Evolutionary conservation across 306 rosid species (phyloP), one percentile per base, ranked within the genome.

Genomic region (Astragalus glycyphyllos): DNA sequence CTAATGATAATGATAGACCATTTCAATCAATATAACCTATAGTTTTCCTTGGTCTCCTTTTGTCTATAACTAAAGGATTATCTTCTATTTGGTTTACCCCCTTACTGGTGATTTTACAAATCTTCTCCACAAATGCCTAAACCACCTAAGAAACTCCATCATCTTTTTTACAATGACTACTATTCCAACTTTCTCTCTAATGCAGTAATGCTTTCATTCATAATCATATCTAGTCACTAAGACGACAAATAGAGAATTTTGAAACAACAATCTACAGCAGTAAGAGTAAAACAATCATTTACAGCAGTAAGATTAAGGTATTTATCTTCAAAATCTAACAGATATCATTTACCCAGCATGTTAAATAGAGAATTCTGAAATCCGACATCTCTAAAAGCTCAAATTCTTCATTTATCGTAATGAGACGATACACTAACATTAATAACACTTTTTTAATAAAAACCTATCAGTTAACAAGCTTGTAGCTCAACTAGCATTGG

Each of bases 331-430:
- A 10, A 40, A 71, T 6, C 68, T 20, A 49, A 9, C 42, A 10
- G 45, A 11, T 35, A 62, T 1, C n/a, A 10, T 46, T 13, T 35
- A 62, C 3, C n/a, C 5, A 14, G 62, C 53, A 20, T 42, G 50
- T 54, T 38, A 11, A 73, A 76, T 26, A 26, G 29, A 35, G 17
- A 35, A 45, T 26, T 5, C 54, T 40, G 8, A 72, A 66, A 68
- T 14, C 51, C 32, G 65, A 11, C 29, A 40, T 34, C 16, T 49
- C 72, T 50, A 32, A 45, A 56, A 26, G 46, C 20, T 57, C 49
- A 74, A 49, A 26, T 34, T 69, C 61, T 58, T 58, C 8, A 64
- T 42, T 62, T 53, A 64, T 51, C 57, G 20, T 45, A n/a, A 20
- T 17, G 53, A 50, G 46, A 56, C 62, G 42, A 63, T 42, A 55